Conservation (phyloP, 2,329 filamentous ascomycete genomes). For the Botryotinia narcissicola region DNA sequence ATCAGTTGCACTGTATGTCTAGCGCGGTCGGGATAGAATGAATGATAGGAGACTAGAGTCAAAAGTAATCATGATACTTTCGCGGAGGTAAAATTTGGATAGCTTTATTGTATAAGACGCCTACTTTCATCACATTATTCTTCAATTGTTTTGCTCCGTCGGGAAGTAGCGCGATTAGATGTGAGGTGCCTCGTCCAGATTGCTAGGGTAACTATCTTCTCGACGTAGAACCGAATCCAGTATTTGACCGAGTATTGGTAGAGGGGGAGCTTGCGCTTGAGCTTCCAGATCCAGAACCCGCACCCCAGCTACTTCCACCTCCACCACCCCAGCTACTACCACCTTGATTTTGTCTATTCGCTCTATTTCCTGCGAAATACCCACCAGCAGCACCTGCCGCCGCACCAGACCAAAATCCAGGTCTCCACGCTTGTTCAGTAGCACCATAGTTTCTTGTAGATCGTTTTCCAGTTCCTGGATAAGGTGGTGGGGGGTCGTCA, state of each 20-base stretch:
- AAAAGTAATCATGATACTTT: background rate
- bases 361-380: constrained; percentile 67
- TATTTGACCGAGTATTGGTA: constrained; percentile 57
- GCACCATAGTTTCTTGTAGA: constrained; percentile 29
- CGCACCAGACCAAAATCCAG: constrained; percentile 68
- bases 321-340: constrained; percentile 29
- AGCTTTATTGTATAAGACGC: background rate
- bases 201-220: constrained; percentile 47
- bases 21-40: background rate
- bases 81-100: background rate
- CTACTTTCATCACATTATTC: background rate
- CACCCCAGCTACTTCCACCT: constrained; percentile 23
- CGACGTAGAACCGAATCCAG: constrained; percentile 69
- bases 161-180: background rate
- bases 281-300: constrained; percentile 23
- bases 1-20: background rate
- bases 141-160: too few relatives aligned
- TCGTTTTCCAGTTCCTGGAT: constrained; percentile 30
- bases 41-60: background rate
- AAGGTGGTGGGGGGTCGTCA: constrained; percentile 38
- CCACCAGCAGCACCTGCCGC: constrained; percentile 66
- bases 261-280: constrained; percentile 38
- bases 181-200: background rate
- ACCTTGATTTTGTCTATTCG: constrained; percentile 41
- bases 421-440: constrained; percentile 56